Base-by-base conservation (phyloP, 306 rosid species). In the Inga leiocalycina region DNA sequence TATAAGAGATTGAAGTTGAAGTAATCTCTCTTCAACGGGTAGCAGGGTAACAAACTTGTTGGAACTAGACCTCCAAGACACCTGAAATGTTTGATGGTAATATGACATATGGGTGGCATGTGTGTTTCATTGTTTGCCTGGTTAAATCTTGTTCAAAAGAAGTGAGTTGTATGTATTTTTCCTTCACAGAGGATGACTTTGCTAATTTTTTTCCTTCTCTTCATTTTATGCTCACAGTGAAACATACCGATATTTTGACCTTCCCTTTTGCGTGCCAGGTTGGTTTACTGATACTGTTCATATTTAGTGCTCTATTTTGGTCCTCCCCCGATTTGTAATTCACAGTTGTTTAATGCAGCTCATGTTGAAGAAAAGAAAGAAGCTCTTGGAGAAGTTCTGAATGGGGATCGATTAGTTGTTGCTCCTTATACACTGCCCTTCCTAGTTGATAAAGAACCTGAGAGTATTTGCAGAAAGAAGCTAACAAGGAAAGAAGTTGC, bases 311-410 rank as follows among this genome's bases (percentile, higher is more conserved):
- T 75, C 48, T 67, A 68, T 46, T 41, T 51, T 45, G n/a, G 62
- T 39, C 45, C 13, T 56, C 14, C 9, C 35, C 32, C 32, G 3
- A n/a, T 27, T 57, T 48, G n/a, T 24, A 19, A 56, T 64, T 69
- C 27, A 34, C 48, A 65, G 66, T 49, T 70, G 72, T 32, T 48
- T 10, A 48, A 45, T 71, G 68, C 82, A 83, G 86, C 12, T 22
- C 78, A 70, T 57, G 43, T 83, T 64, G 62, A 83, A 77, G 86
- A 83, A 71, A 83, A 83, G 86, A 77, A 14, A 34, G 86, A 83
- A 77, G 86, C 86, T 46, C 86, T 83, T 48, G 86, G 86, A 1
- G 86, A 77, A 83, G 86, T 83, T 52, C 34, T 83, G 49, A 83
- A 77, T 71, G 86, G 86, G 54, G 86, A 83, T 77, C 72, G 82